Base-by-base conservation (phyloP, 1,139 yeast species). In the Taphrina sp. region DNA sequence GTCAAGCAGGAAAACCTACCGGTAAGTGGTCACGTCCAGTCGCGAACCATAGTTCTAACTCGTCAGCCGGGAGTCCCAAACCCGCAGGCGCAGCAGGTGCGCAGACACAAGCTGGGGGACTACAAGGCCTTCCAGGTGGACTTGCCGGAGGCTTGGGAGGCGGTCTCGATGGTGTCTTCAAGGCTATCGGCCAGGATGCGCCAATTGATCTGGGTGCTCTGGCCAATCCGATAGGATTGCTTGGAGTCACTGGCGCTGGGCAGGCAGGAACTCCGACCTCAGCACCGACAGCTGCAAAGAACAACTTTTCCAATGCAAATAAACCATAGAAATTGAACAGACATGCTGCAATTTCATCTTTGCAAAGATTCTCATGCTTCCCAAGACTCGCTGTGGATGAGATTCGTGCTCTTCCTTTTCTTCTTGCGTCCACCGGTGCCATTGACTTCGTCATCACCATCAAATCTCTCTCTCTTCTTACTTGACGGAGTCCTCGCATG, bases 391-490 rank as follows among this genome's bases (percentile, higher is more conserved):
- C n/a, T 43, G 38, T 43, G 29, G 16, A 19, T 36, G 8, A 31
- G 20, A 12, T 20, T 26, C 29, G 23, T 33, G 14, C 47, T 43
- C 28, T 43, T 43, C 20, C 47, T 29, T 22, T 43, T 43, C 47
- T 43, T 43, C 47, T 43, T 43, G 10, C 22, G 24, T 14, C 14
- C 26, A 5, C 35, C 29, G 12, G 47, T 23, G 19, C 36, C 37
- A 20, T 31, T 31, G 5, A 17, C 29, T 5, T 29, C 47, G 36
- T 43, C 47, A 29, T 43, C 47, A 5, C 24, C 38, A 2, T 43
- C 47, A 14, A 23, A 16, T 5, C 47, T 24, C 14, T 43, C 47
- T 5, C 47, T 29, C 20, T 43, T 43, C 38, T 43, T 43, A 20
- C 47, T 43, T 10, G 20, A n/a, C 2, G 36, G 37, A 5, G 20